Evolutionary conservation across 2,329 filamentous ascomycete species (phyloP).

Genomic region (Didymella keratinophila): DNA sequence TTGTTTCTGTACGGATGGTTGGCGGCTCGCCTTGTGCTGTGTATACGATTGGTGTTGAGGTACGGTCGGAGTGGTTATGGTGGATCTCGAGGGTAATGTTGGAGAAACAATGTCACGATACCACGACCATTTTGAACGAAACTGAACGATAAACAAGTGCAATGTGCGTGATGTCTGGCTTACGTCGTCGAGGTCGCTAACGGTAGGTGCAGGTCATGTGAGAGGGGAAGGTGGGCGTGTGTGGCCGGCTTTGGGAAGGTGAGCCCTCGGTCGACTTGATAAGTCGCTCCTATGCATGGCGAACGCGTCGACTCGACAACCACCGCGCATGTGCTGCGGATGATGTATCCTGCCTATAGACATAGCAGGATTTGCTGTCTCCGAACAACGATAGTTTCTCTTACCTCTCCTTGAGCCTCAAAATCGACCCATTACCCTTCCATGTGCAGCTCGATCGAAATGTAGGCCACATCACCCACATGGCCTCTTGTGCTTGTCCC

Average conservation of each 20-base stretch:
- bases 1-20: conserved; percentile 4
- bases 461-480: too few relatives aligned
- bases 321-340: too few relatives aligned
- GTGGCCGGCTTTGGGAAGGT: not conserved
- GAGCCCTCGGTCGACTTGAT: not conserved
- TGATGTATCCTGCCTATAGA: not conserved
- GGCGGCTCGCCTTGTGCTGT: conserved; percentile 2
- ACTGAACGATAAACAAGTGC: conserved; percentile 6
- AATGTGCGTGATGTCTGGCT: conserved; percentile 7
- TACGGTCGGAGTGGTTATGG: conserved; percentile 4
- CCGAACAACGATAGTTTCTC: too few relatives aligned
- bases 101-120: conserved; percentile 34
- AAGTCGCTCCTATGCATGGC: not conserved
- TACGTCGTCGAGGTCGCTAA: conserved; percentile 11
- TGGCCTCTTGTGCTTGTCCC: too few relatives aligned
- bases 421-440: too few relatives aligned
- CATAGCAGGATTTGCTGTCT: too few relatives aligned
- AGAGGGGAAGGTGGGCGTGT: conserved; percentile 2
- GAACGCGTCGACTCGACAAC: not conserved
- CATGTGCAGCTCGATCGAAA: too few relatives aligned
- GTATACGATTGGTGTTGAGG: conserved; percentile 6
- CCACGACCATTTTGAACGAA: conserved; percentile 23
- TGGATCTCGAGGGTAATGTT: conserved; percentile 28
- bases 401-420: too few relatives aligned
- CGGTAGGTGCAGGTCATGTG: conserved; percentile 18